Conservation (phyloP, 192 early-diverging fungal species). For the Backusella tuberculispora region DNA sequence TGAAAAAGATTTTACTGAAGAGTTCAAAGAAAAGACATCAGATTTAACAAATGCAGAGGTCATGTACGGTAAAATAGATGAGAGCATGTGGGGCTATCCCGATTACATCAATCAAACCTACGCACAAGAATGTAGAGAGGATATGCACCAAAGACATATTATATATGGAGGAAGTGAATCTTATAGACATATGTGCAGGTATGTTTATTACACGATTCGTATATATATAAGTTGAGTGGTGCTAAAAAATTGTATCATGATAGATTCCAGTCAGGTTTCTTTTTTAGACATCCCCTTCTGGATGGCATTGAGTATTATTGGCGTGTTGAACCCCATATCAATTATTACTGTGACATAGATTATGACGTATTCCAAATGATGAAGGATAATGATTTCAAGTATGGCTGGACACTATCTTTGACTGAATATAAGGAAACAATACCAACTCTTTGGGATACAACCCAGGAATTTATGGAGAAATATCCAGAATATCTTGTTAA, state of each 20-base stretch:
- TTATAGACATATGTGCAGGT: conserved; percentile 80
- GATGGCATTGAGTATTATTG: conserved; percentile 80
- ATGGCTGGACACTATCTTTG: conserved; percentile 72
- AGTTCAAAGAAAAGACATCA: conserved; percentile 61
- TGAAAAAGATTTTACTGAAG: conserved; percentile 68
- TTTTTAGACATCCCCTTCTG: conserved; percentile 73
- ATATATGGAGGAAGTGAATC: conserved; percentile 69
- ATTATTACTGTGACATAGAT: conserved; percentile 73
- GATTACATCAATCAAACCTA: conserved; percentile 68
- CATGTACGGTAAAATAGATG: conserved; percentile 53
- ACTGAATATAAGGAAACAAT: conserved; percentile 63
- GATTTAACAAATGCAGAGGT: conserved; percentile 59
- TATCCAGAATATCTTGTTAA: conserved; percentile 44
- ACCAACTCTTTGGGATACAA: conserved; percentile 64
- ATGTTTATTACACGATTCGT: not conserved
- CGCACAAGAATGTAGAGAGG: conserved; percentile 53
- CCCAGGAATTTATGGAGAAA: conserved; percentile 51
- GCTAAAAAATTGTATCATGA: not conserved
- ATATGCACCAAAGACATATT: conserved; percentile 54
- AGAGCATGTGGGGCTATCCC: conserved; percentile 78
- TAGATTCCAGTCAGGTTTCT: conserved; percentile 74
- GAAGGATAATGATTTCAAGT: conserved; percentile 67
- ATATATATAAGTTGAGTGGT: not conserved
- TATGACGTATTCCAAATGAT: conserved; percentile 77
- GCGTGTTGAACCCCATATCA: conserved; percentile 72